Conservation (phyloP, 306 rosid genomes). For the Amphicarpaea edgeworthii region DNA sequence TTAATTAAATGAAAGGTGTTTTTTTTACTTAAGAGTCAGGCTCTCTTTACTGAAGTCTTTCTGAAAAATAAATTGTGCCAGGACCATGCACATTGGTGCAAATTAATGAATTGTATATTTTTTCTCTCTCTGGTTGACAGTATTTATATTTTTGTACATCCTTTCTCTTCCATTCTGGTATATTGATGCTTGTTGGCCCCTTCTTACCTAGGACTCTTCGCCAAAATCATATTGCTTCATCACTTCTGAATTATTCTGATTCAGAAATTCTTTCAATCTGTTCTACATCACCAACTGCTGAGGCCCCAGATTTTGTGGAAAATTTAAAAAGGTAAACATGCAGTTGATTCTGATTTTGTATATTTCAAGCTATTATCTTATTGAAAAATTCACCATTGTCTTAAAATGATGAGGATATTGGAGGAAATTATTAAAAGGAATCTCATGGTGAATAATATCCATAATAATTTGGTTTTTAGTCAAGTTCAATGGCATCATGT, state of each 20-base stretch:
- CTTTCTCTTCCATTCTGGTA: conserved; percentile 24
- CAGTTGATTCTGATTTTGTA: conserved; percentile 29
- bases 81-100: conserved; percentile 35
- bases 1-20: no score
- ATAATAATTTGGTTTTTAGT: neutral
- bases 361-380: conserved; percentile 2
- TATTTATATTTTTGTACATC: conserved; percentile 12
- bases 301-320: conserved; percentile 80
- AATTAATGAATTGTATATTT: neutral
- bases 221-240: conserved; percentile 51
- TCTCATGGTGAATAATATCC: neutral
- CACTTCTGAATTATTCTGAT: conserved; percentile 62
- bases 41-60: no score
- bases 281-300: conserved; percentile 89
- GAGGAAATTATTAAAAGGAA: neutral
- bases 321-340: conserved; percentile 65
- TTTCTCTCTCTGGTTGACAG: conserved; percentile 17
- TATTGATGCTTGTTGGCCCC: conserved; percentile 35
- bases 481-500: neutral
- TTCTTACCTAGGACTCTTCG: conserved; percentile 59
- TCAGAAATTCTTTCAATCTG: conserved; percentile 70
- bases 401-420: neutral
- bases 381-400: conserved; percentile 7
- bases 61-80: conserved; percentile 4
- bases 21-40: no score